Evolutionary conservation across 768 basidiomycete species (phyloP).

Genomic region (Leccinum fibrillosum): DNA sequence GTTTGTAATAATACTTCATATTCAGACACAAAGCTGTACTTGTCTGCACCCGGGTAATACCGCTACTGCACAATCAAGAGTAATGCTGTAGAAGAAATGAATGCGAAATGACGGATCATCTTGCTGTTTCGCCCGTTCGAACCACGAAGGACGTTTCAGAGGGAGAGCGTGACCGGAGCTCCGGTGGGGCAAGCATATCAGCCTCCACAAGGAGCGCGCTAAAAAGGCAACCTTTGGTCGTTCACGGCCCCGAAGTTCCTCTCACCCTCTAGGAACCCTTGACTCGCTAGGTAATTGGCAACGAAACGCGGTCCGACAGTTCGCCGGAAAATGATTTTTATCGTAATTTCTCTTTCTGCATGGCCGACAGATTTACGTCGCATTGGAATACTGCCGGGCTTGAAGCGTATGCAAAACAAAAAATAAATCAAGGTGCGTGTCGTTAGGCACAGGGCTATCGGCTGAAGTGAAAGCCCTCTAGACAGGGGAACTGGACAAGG

Average conservation of each 20-base stretch:
- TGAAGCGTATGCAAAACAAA: not conserved
- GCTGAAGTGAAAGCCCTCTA: not conserved
- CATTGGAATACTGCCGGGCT: not conserved
- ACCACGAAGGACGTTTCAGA: slow-evolving; percentile 13
- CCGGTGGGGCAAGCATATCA: not conserved
- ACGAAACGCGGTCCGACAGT: not conserved
- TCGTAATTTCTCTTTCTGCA: not conserved
- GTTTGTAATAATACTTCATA: slow-evolving; percentile 8
- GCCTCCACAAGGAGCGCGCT: not conserved
- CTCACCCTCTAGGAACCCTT: slow-evolving; percentile 3
- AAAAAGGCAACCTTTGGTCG: slow-evolving; percentile 8
- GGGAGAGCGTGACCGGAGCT: not conserved
- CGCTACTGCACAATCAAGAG: slow-evolving; percentile 7
- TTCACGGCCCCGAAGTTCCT: slow-evolving; percentile 1
- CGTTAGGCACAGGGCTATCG: slow-evolving; percentile 3
- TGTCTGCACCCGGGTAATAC: slow-evolving; percentile 7
- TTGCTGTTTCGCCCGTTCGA: slow-evolving; percentile 6
- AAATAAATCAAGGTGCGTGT: not conserved
- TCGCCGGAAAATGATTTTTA: not conserved
- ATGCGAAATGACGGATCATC: slow-evolving; percentile 9
- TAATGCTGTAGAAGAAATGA: slow-evolving; percentile 2
- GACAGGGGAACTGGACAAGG: not conserved
- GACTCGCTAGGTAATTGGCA: not conserved
- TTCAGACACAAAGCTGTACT: slow-evolving; percentile 1
- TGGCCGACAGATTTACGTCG: not conserved